A percentile compares a stretch with the other conserved stretches of the same genome.
phyloP scores from a whole-genome alignment of 2,329 filamentous ascomycete genomes.

The Aspergillus versicolor region DNA sequence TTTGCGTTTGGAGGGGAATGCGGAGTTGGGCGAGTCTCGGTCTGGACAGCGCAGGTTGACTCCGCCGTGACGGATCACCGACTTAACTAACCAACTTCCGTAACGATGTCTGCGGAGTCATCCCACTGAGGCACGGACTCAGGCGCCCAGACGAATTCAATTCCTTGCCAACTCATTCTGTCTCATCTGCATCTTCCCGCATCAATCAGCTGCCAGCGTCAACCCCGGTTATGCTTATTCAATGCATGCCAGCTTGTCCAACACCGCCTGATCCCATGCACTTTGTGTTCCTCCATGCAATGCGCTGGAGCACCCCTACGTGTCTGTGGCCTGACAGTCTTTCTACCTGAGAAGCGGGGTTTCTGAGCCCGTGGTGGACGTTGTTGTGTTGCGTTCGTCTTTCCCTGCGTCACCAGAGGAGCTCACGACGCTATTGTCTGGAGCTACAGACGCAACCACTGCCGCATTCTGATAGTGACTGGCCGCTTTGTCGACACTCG shows the following conservation, averaged over 20 bases:
- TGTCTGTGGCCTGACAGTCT: slow-evolving; percentile 16
- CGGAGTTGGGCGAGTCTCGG: background rate
- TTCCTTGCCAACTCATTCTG: slow-evolving; percentile 13
- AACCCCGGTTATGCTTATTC: slow-evolving; percentile 10
- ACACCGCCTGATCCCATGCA: slow-evolving; percentile 16
- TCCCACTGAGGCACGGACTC: background rate
- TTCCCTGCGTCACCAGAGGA: slow-evolving; percentile 8
- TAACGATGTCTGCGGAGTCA: background rate
- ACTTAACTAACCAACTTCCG: no score
- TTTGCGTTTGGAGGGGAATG: background rate
- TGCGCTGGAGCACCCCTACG: slow-evolving; percentile 17
- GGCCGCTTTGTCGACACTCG: slow-evolving; percentile 5
- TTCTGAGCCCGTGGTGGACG: slow-evolving; percentile 3
- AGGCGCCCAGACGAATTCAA: background rate
- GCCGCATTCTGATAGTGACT: slow-evolving; percentile 8
- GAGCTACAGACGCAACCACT: slow-evolving; percentile 13
- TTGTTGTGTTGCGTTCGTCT: slow-evolving; percentile 14
- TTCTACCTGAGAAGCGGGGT: slow-evolving; percentile 14
- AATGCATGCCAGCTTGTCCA: slow-evolving; percentile 19
- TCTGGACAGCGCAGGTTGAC: background rate
- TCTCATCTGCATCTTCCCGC: slow-evolving; percentile 11
- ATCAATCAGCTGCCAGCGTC: slow-evolving; percentile 14
- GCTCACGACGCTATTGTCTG: slow-evolving; percentile 4
- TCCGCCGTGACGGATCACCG: background rate
- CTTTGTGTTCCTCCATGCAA: slow-evolving; percentile 12